Base-by-base conservation (phyloP, 2,329 filamentous ascomycete species). In the Xylariaceae sp. region DNA sequence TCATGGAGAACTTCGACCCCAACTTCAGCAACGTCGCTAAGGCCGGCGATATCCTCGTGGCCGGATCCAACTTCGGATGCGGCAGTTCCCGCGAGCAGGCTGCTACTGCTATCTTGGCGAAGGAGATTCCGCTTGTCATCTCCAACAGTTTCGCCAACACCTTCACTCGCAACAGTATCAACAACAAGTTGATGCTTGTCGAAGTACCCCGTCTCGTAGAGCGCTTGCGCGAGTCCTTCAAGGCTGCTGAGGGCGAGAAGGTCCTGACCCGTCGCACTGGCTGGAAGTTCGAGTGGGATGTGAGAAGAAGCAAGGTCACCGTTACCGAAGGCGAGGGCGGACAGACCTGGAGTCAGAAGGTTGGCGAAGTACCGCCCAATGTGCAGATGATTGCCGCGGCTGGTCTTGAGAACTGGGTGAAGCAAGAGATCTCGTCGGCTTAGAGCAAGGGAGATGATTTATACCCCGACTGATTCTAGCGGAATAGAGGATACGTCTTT, bases 1-100 rank as follows among this genome's bases (percentile, higher is more conserved):
- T 89, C 74, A 97, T 97, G 92, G 83, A 88, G 72, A 97, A 97
- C 80, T 97, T 96, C 76, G 93, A 97, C 71, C 76, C 78, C 0
- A n/a, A 50, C 2, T 62, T 62, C 13, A 3, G 6, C 2, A 10
- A 1, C 0, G 44, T 51, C 4, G 48, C 39, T 1, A 57, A 48
- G 13, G 35, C 49, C 2, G 15, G 13, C 6, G 52, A 60, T 11
- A 55, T 62, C 8, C 10, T 57, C 1, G 57, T 60, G 0, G 9
- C 47, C 1, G 55, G 56, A 1, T 56, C 37, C 18, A 59, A 51
- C 11, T 54, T 62, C 11, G 59, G 59, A 8, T 53, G 34, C n/a
- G 56, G 52, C 1, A 42, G 80, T 58, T 91, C 86, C 0, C 79
- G 92, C 57, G 92, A 97, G 73, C 90, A 96, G 73, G 91, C 91